phyloP scores from a whole-genome alignment of 2,329 filamentous ascomycete genomes.

The Paraphoma sp. region DNA sequence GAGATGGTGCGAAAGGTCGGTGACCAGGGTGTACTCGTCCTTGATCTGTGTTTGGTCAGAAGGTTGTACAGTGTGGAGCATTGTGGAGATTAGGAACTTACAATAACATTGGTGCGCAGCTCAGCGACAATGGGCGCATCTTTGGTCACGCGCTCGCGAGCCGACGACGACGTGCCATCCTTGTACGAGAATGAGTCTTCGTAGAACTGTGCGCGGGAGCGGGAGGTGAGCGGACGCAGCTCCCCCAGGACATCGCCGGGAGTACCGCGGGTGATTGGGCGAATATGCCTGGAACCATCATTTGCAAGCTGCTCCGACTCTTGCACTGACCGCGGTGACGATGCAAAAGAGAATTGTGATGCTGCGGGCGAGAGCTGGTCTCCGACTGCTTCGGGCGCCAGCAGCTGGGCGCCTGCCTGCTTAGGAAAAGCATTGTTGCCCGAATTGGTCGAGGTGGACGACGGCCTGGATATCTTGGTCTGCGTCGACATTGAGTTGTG shows the following conservation, averaged over 20 bases:
- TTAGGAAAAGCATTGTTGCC: constrained; percentile 42
- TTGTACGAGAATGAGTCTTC: constrained; percentile 49
- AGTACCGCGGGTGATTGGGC: constrained; percentile 25
- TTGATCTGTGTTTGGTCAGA: constrained; percentile 63
- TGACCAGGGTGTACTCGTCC: constrained; percentile 77
- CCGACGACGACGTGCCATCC: constrained; percentile 39
- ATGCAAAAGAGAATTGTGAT: constrained; percentile 48
- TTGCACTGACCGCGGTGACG: constrained; percentile 39
- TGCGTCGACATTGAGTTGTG: constrained; percentile 40
- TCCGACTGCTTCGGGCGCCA: constrained; percentile 32
- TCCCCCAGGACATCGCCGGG: constrained; percentile 24
- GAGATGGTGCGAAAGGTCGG: constrained; percentile 74
- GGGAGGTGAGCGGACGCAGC: constrained; percentile 19
- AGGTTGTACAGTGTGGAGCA: constrained; percentile 5
- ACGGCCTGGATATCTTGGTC: constrained; percentile 45
- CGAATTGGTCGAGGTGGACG: constrained; percentile 43
- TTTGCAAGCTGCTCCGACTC: constrained; percentile 16
- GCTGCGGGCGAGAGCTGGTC: constrained; percentile 44
- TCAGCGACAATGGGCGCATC: constrained; percentile 57
- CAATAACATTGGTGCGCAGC: constrained; percentile 59
- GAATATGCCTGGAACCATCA: constrained; percentile 14
- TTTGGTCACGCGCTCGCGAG: constrained; percentile 51
- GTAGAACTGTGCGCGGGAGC: constrained; percentile 45
- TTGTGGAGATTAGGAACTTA: constrained; percentile 41
- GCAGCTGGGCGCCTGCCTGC: constrained; percentile 40